Base-by-base conservation (phyloP, 1,284 basidiomycete species). In the Inonotus obliquus region DNA sequence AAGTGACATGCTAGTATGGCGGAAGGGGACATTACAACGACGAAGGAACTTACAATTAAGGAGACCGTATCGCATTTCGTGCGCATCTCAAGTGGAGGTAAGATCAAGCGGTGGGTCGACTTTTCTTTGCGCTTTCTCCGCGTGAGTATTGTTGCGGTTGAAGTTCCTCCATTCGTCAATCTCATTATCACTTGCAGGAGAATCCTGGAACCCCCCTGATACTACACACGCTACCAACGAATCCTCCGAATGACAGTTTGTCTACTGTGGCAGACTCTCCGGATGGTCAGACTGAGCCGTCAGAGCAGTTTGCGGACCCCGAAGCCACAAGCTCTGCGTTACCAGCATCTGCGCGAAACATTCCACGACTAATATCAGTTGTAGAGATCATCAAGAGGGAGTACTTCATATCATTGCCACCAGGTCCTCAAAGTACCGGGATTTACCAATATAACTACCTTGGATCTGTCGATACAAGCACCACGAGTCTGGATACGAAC, bases 311-410 rank as follows among this genome's bases (percentile, higher is more conserved):
- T 14, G 35, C n/a, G 37, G 14, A 56, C 35, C 44, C 45, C 41
- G 17, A 44, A 44, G 19, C 17, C 19, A 44, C 17, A 21, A 17
- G 19, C 41, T 21, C 17, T 1, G 41, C 67, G 44, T 67, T 68
- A 25, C 64, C 66, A 45, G 65, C 73, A 13, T 75, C 79, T 1
- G 79, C 82, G 1, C 72, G 77, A 6, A 77, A 80, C 7, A 81
- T 86, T 5, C 84, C 90, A 0, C 82, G 86, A 0, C 78, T 94
- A 7, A 77, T 94, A 55, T 84, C 87, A 0, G 87, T 93, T 3
- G 86, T 85, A 0, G 92, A 95, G 73, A 91, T 93, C 61, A 83
- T 93, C 68, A 94, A 94, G 71, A 81, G 92, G 37, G 88, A 92
- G 68, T 92, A 86, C 69, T 63, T 90, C 64, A 84, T 83, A 63